A percentile compares a stretch with the other conserved stretches of the same genome.
Evolutionary conservation across 768 basidiomycete species (phyloP).

Genomic region (Fistulinella prunicolor): DNA sequence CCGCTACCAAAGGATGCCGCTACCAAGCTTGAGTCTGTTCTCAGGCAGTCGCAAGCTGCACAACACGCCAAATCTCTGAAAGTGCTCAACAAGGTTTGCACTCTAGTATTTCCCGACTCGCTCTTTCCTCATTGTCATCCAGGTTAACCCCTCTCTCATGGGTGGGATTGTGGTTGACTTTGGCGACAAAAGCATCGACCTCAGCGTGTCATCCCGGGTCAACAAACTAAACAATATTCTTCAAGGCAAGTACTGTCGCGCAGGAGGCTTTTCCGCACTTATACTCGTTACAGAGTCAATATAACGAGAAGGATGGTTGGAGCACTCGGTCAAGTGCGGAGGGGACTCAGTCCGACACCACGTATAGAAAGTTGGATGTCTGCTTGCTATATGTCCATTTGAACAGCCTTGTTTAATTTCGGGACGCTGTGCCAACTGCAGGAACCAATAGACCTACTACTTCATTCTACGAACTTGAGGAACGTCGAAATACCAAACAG

Average conservation of each 20-base stretch:
- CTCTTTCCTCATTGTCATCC: conserved; percentile 8
- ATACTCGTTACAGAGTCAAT: conserved; percentile 23
- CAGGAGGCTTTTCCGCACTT: conserved; percentile 6
- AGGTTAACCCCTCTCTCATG: conserved; percentile 91
- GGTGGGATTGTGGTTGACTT: conserved; percentile 96
- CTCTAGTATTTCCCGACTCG: background rate
- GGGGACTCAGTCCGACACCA: conserved; percentile 5
- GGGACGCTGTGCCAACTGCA: background rate
- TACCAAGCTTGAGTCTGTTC: conserved; percentile 72
- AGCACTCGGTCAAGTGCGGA: background rate
- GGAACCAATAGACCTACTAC: background rate
- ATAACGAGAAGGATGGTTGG: conserved; percentile 7
- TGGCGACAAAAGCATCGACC: conserved; percentile 96
- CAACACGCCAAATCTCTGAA: conserved; percentile 87
- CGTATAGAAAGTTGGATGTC: conserved; percentile 10
- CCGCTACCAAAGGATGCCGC: conserved; percentile 77
- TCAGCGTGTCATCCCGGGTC: conserved; percentile 90
- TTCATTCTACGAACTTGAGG: too few relatives aligned
- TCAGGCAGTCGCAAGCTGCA: conserved; percentile 85
- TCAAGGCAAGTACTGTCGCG: conserved; percentile 54
- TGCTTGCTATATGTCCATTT: conserved; percentile 1
- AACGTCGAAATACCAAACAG: too few relatives aligned
- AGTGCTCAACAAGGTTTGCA: conserved; percentile 82
- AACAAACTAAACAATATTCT: conserved; percentile 91
- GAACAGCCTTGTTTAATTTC: background rate